phyloP scores from a whole-genome alignment of 768 basidiomycete genomes.

The Leccinum fibrillosum region DNA sequence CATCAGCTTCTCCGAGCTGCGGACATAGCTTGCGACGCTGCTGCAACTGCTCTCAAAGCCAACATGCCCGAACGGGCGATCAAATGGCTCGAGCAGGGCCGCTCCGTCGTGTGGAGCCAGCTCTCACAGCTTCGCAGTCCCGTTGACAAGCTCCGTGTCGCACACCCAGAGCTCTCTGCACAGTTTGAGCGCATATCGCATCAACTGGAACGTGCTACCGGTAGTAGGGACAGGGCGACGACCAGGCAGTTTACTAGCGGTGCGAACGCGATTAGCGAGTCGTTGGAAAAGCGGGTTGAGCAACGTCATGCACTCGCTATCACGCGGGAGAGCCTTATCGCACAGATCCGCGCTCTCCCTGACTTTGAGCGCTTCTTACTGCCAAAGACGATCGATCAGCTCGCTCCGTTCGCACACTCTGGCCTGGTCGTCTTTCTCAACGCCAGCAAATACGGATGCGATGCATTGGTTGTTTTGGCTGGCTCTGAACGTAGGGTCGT shows the following conservation, averaged over 20 bases:
- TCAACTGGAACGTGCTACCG: not conserved
- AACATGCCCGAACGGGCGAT: not conserved
- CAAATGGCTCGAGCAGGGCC: not conserved
- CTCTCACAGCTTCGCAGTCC: not conserved
- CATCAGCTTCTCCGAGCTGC: not conserved
- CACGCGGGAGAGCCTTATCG: not conserved
- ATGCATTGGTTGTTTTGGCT: not conserved
- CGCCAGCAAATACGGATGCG: not conserved
- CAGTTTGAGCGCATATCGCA: not conserved
- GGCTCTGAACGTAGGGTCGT: not conserved
- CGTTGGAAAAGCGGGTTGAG: not conserved
- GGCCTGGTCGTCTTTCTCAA: not conserved
- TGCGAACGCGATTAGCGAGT: not conserved
- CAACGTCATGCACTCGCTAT: not conserved
- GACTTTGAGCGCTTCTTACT: not conserved
- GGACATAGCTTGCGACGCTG: not conserved
- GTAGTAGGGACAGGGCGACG: not conserved
- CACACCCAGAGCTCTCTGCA: not conserved
- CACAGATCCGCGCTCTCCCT: not conserved
- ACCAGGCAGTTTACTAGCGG: not conserved
- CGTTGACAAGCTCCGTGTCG: not conserved
- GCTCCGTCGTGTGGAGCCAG: not conserved
- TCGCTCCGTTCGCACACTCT: not conserved
- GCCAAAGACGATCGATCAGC: not conserved
- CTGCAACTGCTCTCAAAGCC: not conserved